These are phyloP conservation scores for Sonneratia alba DNA, from an alignment of 345 rosid species.

Conservation along the genomic window DNA sequence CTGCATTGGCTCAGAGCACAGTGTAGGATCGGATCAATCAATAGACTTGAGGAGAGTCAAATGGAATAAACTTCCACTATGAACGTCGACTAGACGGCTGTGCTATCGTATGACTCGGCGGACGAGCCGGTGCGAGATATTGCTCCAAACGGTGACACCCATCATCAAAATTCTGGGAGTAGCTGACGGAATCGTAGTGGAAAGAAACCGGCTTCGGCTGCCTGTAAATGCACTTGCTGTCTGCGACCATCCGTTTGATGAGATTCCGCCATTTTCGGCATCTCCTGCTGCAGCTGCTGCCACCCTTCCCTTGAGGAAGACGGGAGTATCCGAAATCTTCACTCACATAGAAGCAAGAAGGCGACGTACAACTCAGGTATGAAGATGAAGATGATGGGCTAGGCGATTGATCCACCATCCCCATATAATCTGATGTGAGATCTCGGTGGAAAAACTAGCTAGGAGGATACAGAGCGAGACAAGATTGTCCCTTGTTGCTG, in stretches of 20 bases:
- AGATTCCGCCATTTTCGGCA: conserved; percentile 36
- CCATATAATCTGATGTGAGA: background rate
- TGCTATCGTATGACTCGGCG: too few species aligned
- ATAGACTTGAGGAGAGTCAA: too few species aligned
- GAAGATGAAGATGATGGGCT: conserved; percentile 9
- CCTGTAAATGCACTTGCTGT: conserved; percentile 30
- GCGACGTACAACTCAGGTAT: conserved; percentile 34
- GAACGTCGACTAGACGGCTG: too few species aligned
- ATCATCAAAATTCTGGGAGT: conserved; percentile 72
- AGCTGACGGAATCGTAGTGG: conserved; percentile 72
- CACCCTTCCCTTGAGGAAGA: conserved; percentile 10
- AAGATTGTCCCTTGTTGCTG: too few species aligned
- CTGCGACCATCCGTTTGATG: conserved; percentile 34
- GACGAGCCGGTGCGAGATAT: too few species aligned
- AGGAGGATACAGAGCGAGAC: too few species aligned
- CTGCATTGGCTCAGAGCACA: too few species aligned
- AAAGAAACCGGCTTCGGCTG: conserved; percentile 41
- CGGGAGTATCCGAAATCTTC: conserved; percentile 42
- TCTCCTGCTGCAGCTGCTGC: conserved; percentile 13
- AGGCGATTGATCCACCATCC: background rate
- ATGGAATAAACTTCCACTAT: too few species aligned
- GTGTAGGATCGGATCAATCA: too few species aligned
- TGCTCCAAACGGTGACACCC: conserved; percentile 15
- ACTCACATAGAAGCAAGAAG: conserved; percentile 21
- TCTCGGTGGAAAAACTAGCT: background rate